Evolutionary conservation across 2,329 filamentous ascomycete species (phyloP).

Genomic region (Fusarium torulosum): DNA sequence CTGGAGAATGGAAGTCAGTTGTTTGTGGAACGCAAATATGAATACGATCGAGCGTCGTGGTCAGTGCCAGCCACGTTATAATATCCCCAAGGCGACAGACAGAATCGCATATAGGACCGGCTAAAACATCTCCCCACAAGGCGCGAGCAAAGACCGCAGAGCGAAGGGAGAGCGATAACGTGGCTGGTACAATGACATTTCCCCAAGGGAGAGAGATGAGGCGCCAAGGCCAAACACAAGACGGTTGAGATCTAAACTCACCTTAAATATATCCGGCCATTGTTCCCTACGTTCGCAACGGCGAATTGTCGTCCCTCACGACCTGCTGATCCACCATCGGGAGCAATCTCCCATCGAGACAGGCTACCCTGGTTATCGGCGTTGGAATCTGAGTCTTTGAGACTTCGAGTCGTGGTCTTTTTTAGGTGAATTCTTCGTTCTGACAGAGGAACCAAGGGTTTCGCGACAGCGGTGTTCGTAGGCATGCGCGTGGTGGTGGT

Average conservation of each 20-base stretch:
- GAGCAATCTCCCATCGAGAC: slow-evolving; percentile 65
- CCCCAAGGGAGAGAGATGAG: slow-evolving; percentile 25
- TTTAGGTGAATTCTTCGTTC: slow-evolving; percentile 61
- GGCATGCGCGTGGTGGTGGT: slow-evolving; percentile 40
- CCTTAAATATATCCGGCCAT: slow-evolving; percentile 85
- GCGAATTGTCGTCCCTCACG: slow-evolving; percentile 80
- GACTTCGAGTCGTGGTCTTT: slow-evolving; percentile 54
- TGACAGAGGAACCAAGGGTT: slow-evolving; percentile 60
- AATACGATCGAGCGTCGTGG: slow-evolving; percentile 30
- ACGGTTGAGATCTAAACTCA: slow-evolving; percentile 55
- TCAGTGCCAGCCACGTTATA: slow-evolving; percentile 26
- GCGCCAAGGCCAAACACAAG: slow-evolving; percentile 19
- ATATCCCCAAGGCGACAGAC: slow-evolving; percentile 29
- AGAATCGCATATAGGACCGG: slow-evolving; percentile 24
- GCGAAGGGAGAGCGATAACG: slow-evolving; percentile 35
- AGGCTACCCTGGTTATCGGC: slow-evolving; percentile 52
- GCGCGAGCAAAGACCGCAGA: slow-evolving; percentile 21
- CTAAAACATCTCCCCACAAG: slow-evolving; percentile 37
- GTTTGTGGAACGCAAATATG: slow-evolving; percentile 31
- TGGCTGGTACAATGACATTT: slow-evolving; percentile 30
- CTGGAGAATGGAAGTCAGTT: slow-evolving; percentile 54
- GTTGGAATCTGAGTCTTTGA: slow-evolving; percentile 63
- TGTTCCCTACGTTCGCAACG: slow-evolving; percentile 85
- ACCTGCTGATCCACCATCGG: slow-evolving; percentile 71
- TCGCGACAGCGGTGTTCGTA: slow-evolving; percentile 45